Evolutionary conservation across 495 filamentous ascomycete genomes (phyloP), one percentile per base, ranked within the genome.

Genomic region (Talaromyces wortmannii): DNA sequence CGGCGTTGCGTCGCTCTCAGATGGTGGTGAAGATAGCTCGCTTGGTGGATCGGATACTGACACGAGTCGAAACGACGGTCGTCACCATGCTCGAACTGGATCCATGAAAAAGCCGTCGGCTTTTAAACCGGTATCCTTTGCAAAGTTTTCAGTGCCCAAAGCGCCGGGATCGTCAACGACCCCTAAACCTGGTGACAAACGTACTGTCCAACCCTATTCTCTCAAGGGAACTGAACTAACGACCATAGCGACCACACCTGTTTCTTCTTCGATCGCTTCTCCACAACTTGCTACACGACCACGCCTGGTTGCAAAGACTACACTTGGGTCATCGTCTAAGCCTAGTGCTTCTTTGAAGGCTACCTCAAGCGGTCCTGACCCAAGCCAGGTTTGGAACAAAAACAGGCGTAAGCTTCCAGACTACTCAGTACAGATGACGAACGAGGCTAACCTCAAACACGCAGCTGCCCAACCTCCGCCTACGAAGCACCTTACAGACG

Each of bases 111-210:
- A 90, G 67, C 85, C 85, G 30, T 68, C 83, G n/a, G 83, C 86
- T 8, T 99, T 97, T 80, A 97, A 97, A 68, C 83, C 91, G 5
- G 89, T 97, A 57, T 96, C 90, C 1, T 92, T 97, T 62, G 95
- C 95, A 62, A 96, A 92, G 67, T 75, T 79, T 51, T 68, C 81
- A 45, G 69, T 74, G 43, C 68, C 75, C 50, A 82, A 80, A 54
- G 72, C 70, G 6, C 70, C 78, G 12, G 81, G 88, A 13, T 70
- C 77, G 44, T 66, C 79, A 48, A 68, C 77, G 16, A 73, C 79
- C 48, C 64, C 74, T 7, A 86, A 85, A 67, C 71, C 72, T 7
- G 76, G 72, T 6, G 79, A 75, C 69, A 74, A 85, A 83, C 76
- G 78, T 81, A 75, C 55, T 53, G 52, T 15, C 18, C 44, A 47